Base-by-base conservation (phyloP, 768 basidiomycete species). In the Cystoderma amianthinum region DNA sequence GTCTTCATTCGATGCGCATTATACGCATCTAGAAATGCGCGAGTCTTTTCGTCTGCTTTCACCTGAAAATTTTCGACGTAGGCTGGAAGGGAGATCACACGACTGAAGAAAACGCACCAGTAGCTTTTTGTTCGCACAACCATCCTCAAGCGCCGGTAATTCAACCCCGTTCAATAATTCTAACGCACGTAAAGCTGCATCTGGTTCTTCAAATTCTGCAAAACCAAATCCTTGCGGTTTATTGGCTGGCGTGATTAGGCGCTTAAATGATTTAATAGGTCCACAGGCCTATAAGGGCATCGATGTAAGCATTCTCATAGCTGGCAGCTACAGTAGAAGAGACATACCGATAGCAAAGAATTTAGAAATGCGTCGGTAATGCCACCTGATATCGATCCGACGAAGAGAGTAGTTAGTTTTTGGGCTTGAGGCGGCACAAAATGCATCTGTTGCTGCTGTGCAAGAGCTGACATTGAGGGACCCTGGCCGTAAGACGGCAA, bases 161-260 rank as follows among this genome's bases (percentile, higher is more conserved):
- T 76, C 74, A 16, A 76, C 63, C 20, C 64, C 63, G 44, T 74
- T 73, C 44, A 76, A 52, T 15, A 74, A 48, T 32, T 81, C 50
- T 32, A 74, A 43, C 3, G 74, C 89, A 46, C 94, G 74, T 46
- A 94, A 63, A 3, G 96, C 93, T 45, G 85, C 81, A 57, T 94
- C 88, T 11, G 95, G 90, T 41, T 94, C 94, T 57, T 94, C 88
- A 56, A 78, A 98, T 59, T 95, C 89, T 37, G 91, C 95, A 62
- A 98, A 99, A 7, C 94, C 96, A 56, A 98, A 98, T 2, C 91
- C 92, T 67, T 94, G 89, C 4, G 94, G 87, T 60, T 94, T 90
- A 54, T 94, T 90, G 13, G 87, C 82, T 18, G 92, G 89, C 2
- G 92, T 94, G 35, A 89, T 87, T 17, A 94, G 80, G 12, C 94